Conservation (phyloP, 2,329 filamentous ascomycete genomes). For the Chaetomiaceae sp. region DNA sequence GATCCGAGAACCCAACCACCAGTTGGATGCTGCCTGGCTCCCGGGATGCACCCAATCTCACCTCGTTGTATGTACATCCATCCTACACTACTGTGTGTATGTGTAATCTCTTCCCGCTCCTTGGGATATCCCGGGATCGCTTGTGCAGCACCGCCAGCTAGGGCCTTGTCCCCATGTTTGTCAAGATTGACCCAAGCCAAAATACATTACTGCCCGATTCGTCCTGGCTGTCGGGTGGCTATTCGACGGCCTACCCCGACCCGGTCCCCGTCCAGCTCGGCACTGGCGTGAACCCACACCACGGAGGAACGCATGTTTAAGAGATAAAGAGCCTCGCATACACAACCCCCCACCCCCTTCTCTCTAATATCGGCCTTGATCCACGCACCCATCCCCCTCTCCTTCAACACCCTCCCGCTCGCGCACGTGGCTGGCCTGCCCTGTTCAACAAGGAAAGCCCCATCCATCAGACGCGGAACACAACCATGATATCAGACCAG, state of each 20-base stretch:
- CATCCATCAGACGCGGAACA: conserved; percentile 16
- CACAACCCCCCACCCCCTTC: neutral
- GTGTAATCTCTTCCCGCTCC: no score
- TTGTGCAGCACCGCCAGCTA: conserved; percentile 19
- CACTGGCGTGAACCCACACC: conserved; percentile 16
- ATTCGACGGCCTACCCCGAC: conserved; percentile 17
- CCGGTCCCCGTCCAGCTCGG: conserved; percentile 14
- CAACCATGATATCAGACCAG: conserved; percentile 30
- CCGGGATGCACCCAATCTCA: no score
- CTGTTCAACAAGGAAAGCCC: conserved; percentile 20
- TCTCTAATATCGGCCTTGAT: neutral
- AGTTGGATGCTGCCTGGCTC: no score
- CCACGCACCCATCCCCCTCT: conserved; percentile 3
- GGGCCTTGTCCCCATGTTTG: conserved; percentile 4
- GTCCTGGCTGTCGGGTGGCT: conserved; percentile 7
- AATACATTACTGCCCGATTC: conserved; percentile 12
- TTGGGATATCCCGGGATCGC: conserved; percentile 12
- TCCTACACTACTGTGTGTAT: no score
- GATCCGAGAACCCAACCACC: no score
- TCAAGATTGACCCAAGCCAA: conserved; percentile 2
- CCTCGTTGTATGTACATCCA: no score
- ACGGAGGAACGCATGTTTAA: neutral
- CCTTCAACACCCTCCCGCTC: conserved; percentile 15
- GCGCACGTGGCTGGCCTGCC: conserved; percentile 5
- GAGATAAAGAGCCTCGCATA: conserved; percentile 15